A percentile compares a stretch with the other conserved stretches of the same genome.
These are phyloP conservation scores for Monilinia aucupariae DNA, from an alignment of 2,329 filamentous ascomycete species.

Conservation along the genomic window DNA sequence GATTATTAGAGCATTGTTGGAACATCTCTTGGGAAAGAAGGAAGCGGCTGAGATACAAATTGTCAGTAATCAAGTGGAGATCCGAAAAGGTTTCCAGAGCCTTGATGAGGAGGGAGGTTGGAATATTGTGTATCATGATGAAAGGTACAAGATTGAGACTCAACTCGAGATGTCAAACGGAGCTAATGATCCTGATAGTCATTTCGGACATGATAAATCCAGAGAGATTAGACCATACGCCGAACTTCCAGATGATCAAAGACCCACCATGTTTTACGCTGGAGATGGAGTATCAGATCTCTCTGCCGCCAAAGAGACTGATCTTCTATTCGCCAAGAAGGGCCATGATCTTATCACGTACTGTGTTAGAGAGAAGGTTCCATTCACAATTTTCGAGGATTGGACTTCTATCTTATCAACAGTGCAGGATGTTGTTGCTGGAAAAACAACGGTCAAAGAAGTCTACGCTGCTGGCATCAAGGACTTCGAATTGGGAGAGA, in stretches of 20 bases:
- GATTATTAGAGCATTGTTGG: conserved; percentile 77
- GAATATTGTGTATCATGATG: conserved; percentile 84
- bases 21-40: conserved; percentile 69
- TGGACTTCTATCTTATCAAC: conserved; percentile 74
- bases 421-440: conserved; percentile 70
- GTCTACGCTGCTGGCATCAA: conserved; percentile 47
- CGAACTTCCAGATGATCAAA: conserved; percentile 57
- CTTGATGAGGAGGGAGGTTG: conserved; percentile 80
- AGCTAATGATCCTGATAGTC: conserved; percentile 20
- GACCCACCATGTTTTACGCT: conserved; percentile 87
- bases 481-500: conserved; percentile 26
- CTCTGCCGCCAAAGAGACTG: conserved; percentile 86
- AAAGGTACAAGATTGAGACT: conserved; percentile 49
- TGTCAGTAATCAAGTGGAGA: conserved; percentile 75
- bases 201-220: conserved; percentile 96
- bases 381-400: conserved; percentile 81
- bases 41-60: conserved; percentile 77
- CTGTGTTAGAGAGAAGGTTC: conserved; percentile 77
- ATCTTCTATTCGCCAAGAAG: conserved; percentile 88
- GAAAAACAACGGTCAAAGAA: conserved; percentile 63
- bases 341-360: conserved; percentile 83
- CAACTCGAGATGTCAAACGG: neutral
- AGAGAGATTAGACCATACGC: conserved; percentile 85
- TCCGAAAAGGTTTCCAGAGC: conserved; percentile 56
- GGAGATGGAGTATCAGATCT: conserved; percentile 92